Evolutionary conservation across 179 eudicot genomes (phyloP).

Genomic region (Corrigiola litoralis): DNA sequence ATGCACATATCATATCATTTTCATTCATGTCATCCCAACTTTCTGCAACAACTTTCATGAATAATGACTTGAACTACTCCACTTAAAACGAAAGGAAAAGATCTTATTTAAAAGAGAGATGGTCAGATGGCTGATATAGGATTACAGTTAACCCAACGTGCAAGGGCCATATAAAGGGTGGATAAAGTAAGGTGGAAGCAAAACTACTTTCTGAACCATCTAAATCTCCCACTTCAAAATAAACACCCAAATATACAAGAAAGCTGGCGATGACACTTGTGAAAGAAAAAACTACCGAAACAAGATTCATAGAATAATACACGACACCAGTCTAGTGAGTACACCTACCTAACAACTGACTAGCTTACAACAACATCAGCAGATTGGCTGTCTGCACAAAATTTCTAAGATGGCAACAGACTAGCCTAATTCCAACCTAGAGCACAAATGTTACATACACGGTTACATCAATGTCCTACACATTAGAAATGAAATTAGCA

Average conservation of each 20-base stretch:
- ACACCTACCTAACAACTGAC: conserved; percentile 21
- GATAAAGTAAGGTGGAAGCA: too few relatives aligned
- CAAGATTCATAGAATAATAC: conserved; percentile 7
- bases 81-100: too few relatives aligned
- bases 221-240: too few relatives aligned
- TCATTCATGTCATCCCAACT: neutral
- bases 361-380: conserved; percentile 25
- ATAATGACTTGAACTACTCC: neutral
- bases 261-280: neutral
- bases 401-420: conserved; percentile 11
- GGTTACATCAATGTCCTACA: conserved; percentile 17
- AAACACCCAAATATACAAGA: conserved; percentile 1
- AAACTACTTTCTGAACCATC: too few relatives aligned
- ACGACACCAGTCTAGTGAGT: conserved; percentile 1
- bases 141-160: too few relatives aligned
- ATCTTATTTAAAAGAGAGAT: too few relatives aligned
- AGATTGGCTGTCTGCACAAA: conserved; percentile 11
- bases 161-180: too few relatives aligned
- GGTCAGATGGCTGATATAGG: too few relatives aligned
- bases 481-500: conserved; percentile 21
- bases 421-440: neutral
- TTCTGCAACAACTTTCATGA: conserved; percentile 9
- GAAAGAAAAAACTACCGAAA: neutral
- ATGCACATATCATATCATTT: neutral
- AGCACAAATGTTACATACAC: conserved; percentile 14